Conservation (phyloP, 1,139 yeast genomes). For the Citeromyces siamensis region DNA sequence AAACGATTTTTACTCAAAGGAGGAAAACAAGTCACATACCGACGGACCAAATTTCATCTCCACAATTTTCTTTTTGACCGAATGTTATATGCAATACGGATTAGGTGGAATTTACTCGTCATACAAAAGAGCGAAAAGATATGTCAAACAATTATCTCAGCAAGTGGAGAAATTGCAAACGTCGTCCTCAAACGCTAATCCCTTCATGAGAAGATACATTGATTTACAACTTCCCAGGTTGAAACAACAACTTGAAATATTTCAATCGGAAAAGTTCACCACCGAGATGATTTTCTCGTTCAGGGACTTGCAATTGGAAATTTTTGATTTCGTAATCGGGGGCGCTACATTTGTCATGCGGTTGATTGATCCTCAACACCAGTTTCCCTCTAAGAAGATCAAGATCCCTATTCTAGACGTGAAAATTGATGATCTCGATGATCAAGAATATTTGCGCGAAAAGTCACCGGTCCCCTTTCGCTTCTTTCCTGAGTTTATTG, state of each 20-base stretch:
- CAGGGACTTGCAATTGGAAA: slow-evolving; percentile 43
- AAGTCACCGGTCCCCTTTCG: slow-evolving; percentile 70
- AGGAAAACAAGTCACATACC: slow-evolving; percentile 18
- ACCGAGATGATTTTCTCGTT: slow-evolving; percentile 48
- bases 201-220: slow-evolving; percentile 19
- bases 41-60: slow-evolving; percentile 73
- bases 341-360: slow-evolving; percentile 60
- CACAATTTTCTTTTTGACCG: slow-evolving; percentile 72
- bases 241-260: slow-evolving; percentile 14
- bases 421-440: slow-evolving; percentile 50
- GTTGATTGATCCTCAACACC: slow-evolving; percentile 59
- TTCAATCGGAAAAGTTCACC: slow-evolving; percentile 36
- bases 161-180: slow-evolving; percentile 20
- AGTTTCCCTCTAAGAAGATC: slow-evolving; percentile 44
- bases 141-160: slow-evolving; percentile 37
- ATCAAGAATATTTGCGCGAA: slow-evolving; percentile 51
- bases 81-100: slow-evolving; percentile 80
- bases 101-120: slow-evolving; percentile 63
- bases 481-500: slow-evolving; percentile 72
- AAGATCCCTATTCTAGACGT: slow-evolving; percentile 48
- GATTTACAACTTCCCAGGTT: slow-evolving; percentile 16
- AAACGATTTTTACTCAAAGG: slow-evolving; percentile 33
- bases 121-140: slow-evolving; percentile 40
- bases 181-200: slow-evolving; percentile 12
- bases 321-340: slow-evolving; percentile 70